These are phyloP conservation scores for Endogone sp. DNA, from an alignment of 192 early-diverging fungal genomes.

Conservation along the genomic window DNA sequence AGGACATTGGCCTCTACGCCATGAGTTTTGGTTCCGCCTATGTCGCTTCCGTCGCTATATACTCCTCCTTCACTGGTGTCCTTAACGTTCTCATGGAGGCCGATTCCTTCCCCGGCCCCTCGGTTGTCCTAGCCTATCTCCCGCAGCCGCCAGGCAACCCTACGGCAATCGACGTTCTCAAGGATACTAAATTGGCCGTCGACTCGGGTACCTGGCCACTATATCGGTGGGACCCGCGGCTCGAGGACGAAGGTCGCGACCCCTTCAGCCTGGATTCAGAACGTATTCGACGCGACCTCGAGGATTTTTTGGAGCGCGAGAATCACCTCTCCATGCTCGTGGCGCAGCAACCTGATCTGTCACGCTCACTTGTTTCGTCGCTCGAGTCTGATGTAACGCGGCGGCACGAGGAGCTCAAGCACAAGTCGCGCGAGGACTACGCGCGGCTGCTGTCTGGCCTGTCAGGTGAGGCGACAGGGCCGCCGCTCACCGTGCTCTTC, in stretches of 20 bases:
- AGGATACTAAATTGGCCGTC: conserved; percentile 87
- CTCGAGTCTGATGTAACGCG: conserved; percentile 62
- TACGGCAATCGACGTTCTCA: conserved; percentile 70
- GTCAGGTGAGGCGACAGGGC: conserved; percentile 47
- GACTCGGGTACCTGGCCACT: conserved; percentile 91
- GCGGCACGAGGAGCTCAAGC: conserved; percentile 59
- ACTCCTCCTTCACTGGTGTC: conserved; percentile 85
- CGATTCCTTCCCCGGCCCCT: conserved; percentile 82
- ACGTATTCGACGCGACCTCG: conserved; percentile 73
- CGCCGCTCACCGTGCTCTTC: conserved; percentile 81
- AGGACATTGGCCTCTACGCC: conserved; percentile 93
- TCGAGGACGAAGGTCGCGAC: conserved; percentile 53
- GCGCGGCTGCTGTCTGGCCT: conserved; percentile 67
- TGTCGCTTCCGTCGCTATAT: conserved; percentile 88
- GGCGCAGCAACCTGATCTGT: conserved; percentile 58
- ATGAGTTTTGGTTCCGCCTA: conserved; percentile 91
- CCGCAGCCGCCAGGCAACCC: conserved; percentile 55
- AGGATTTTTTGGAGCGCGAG: conserved; percentile 81
- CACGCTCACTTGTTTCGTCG: conserved; percentile 47
- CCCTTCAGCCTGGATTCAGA: conserved; percentile 72
- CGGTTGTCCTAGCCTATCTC: conserved; percentile 85
- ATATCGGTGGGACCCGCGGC: conserved; percentile 89
- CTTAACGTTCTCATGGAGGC: conserved; percentile 87
- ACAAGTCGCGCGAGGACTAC: conserved; percentile 63
- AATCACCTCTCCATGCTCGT: conserved; percentile 79